Base-by-base conservation (phyloP, 768 basidiomycete genomes). In the Boletus subcaerulescens region DNA sequence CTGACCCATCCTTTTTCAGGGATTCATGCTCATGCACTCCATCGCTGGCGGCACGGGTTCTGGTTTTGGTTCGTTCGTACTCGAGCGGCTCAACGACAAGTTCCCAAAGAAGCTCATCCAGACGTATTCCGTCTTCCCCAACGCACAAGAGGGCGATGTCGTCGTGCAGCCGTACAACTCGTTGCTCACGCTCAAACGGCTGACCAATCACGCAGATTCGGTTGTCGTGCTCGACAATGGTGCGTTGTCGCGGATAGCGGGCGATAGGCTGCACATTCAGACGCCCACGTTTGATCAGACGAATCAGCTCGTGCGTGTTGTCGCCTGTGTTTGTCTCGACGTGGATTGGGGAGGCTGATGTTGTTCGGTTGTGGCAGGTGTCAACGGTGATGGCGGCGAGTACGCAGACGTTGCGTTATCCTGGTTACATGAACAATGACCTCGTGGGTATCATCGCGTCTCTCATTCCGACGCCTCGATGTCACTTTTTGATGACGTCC, bases 41-140 rank as follows among this genome's bases (percentile, higher is more conserved):
- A 99, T 98, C 71, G 97, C 97, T 35, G 97, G 97, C 36, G 97
- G 97, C 9, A 99, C 97, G 4, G 97, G 97, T 18, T 98, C 97
- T 0, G 97, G 97, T 2, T 84, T 99, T 5, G 97, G 97, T 33
- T 99, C 97, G n/a, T 98, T 93, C 75, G 77, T 98, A 17, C 85
- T 99, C 50, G 97, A 98, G 74, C 85, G 97, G 26, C 76, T 98
- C 41, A 96, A 95, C 73, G 97, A 99, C 74, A 91, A 89, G 66
- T 99, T 98, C 68, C 97, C 97, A 0, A 99, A 99, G 77, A 99
- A 99, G 72, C 83, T 98, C 53, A 95, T 98, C 43, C 97, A 99
- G 68, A 99, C 97, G 6, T 98, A 99, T 72, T 98, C 95, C 42
- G 96, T 99, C 52, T 99, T 99, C 61, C 97, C 97, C 3, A 93